Percentiles rank a stretch among this genome's conserved stretches.
phyloP scores from a whole-genome alignment of 1,139 yeast species.

The Waltiozyma sp. region DNA sequence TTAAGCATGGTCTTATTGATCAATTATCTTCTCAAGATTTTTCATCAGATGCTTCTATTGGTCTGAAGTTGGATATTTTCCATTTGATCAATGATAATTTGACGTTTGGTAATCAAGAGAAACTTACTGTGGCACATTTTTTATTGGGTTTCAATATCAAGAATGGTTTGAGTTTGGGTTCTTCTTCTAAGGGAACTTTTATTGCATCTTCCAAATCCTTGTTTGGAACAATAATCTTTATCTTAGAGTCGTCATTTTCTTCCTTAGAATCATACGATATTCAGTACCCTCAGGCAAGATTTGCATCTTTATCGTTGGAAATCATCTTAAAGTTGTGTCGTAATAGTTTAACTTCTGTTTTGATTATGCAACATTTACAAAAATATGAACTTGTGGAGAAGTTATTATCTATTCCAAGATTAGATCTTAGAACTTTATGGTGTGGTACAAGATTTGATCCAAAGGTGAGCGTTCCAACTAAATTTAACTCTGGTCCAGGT shows the following conservation, averaged over 20 bases:
- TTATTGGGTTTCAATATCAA: slow-evolving; percentile 58
- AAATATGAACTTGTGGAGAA: slow-evolving; percentile 38
- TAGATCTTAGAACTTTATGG: slow-evolving; percentile 41
- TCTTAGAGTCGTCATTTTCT: slow-evolving; percentile 38
- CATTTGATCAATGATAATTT: slow-evolving; percentile 47
- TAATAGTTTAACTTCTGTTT: slow-evolving; percentile 39
- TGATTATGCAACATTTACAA: slow-evolving; percentile 45
- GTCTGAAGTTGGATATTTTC: slow-evolving; percentile 46
- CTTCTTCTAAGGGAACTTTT: slow-evolving; percentile 30
- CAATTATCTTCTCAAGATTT: slow-evolving; percentile 44
- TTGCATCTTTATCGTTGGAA: slow-evolving; percentile 49
- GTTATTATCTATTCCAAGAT: slow-evolving; percentile 39
- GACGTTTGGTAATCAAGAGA: slow-evolving; percentile 23
- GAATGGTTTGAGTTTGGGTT: slow-evolving; percentile 32
- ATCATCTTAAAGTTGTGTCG: slow-evolving; percentile 50
- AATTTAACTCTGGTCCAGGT: slow-evolving; percentile 26
- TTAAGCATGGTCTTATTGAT: slow-evolving; percentile 61
- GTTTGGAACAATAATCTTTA: slow-evolving; percentile 39
- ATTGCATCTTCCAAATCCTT: slow-evolving; percentile 43
- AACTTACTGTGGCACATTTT: slow-evolving; percentile 54
- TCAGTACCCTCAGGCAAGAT: slow-evolving; percentile 41
- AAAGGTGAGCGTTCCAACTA: slow-evolving; percentile 28
- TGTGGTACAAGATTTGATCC: slow-evolving; percentile 34
- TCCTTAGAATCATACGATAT: slow-evolving; percentile 32
- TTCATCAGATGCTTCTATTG: slow-evolving; percentile 25